Percentiles rank a stretch among this genome's conserved stretches.
Conservation (phyloP, 495 filamentous ascomycete species). For the Daldinia decipiens region DNA sequence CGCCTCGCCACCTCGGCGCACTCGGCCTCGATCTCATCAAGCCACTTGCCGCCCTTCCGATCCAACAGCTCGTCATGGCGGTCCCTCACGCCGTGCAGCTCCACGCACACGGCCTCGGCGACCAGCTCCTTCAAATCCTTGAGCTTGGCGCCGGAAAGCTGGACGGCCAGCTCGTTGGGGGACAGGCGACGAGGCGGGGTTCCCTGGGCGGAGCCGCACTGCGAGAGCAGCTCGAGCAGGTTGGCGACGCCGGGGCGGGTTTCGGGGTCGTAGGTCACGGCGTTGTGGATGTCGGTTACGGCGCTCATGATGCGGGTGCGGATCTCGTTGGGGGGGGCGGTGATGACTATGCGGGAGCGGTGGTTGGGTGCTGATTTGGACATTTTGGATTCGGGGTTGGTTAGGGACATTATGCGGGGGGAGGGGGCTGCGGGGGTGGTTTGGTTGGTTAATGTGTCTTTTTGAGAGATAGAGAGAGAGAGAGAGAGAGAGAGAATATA, state of each 20-base stretch:
- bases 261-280: slow-evolving; percentile 75
- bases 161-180: slow-evolving; percentile 65
- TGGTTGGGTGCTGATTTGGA: slow-evolving; percentile 81
- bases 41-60: slow-evolving; percentile 57
- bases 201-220: slow-evolving; percentile 53
- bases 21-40: slow-evolving; percentile 68
- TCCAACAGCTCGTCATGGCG: slow-evolving; percentile 65
- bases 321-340: slow-evolving; percentile 71
- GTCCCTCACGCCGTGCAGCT: slow-evolving; percentile 68
- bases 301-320: slow-evolving; percentile 72
- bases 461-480: no score
- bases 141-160: slow-evolving; percentile 63
- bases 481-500: no score
- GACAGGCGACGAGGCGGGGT: slow-evolving; percentile 35
- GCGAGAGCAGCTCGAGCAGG: slow-evolving; percentile 77
- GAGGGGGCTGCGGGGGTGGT: slow-evolving; percentile 61
- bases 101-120: slow-evolving; percentile 61
- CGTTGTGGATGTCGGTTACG: slow-evolving; percentile 75
- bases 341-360: slow-evolving; percentile 83
- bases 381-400: slow-evolving; percentile 83
- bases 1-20: slow-evolving; percentile 69
- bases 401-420: slow-evolving; percentile 89
- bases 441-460: background rate
- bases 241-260: slow-evolving; percentile 86
- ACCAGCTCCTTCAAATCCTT: slow-evolving; percentile 73